A percentile compares a stretch with the other conserved stretches of the same genome.
Conservation (phyloP, 352 stramenopile genomes). For the Globisporangium nodosum region DNA sequence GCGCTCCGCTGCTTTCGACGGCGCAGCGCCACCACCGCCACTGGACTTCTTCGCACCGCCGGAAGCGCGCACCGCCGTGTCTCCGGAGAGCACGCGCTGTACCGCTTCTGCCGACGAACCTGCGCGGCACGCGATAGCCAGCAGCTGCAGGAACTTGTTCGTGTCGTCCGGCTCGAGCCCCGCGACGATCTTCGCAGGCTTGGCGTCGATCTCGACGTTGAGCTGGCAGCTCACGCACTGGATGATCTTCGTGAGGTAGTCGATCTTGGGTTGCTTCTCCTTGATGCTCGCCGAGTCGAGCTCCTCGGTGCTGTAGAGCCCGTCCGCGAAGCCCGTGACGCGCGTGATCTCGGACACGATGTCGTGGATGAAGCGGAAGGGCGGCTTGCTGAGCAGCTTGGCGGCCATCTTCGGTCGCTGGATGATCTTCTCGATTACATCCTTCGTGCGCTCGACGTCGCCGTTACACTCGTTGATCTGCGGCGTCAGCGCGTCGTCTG, state of each 20-base stretch:
- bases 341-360: constrained; percentile 77
- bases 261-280: constrained; percentile 91
- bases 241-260: constrained; percentile 89
- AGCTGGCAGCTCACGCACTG: constrained; percentile 86
- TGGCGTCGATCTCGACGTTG: constrained; percentile 84
- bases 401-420: constrained; percentile 80
- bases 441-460: constrained; percentile 73
- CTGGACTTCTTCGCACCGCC: constrained; percentile 30
- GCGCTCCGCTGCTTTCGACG: constrained; percentile 21
- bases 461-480: constrained; percentile 69
- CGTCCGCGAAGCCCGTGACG: constrained; percentile 76
- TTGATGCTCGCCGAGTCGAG: constrained; percentile 89
- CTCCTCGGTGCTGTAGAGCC: constrained; percentile 82
- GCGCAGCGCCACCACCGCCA: neutral
- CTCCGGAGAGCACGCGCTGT: constrained; percentile 57
- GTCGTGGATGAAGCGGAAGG: constrained; percentile 88
- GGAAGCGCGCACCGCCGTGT: constrained; percentile 32
- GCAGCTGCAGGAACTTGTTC: constrained; percentile 91
- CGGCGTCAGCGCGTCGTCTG: constrained; percentile 41
- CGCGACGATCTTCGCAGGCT: constrained; percentile 84
- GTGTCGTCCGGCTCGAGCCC: constrained; percentile 93
- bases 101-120: constrained; percentile 67
- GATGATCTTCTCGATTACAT: constrained; percentile 74
- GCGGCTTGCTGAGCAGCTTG: constrained; percentile 79
- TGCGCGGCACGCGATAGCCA: constrained; percentile 70